Base-by-base conservation (phyloP, 495 filamentous ascomycete genomes). In the Penicillium coffeae region DNA sequence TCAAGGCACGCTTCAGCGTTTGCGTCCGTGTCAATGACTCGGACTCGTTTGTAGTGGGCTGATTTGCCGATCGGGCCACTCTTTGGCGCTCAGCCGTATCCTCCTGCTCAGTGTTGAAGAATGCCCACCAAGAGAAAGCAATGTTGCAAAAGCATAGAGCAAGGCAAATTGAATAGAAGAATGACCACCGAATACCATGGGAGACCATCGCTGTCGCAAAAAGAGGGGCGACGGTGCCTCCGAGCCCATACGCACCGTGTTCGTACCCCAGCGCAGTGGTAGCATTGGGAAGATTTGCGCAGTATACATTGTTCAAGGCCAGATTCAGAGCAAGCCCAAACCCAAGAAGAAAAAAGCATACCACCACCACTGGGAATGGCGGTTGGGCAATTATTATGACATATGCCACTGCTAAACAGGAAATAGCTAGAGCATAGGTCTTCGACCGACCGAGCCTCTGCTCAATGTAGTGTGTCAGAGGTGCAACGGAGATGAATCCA, bases 301-400 rank as follows among this genome's bases (percentile, higher is more conserved):
- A 83, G 62, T 88, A 90, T 12, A 86, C 80, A 58, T 92, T 91
- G 48, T 80, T 81, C 32, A 90, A 72, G 0, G 89, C 82, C 8
- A 90, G 65, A 47, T 80, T 84, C 34, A 83, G 62, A 0, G 85
- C 85, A 38, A 78, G 68, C 3, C 86, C 87, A 27, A 85, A 73
- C 0, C 89, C 89, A 1, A 84, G 57, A 33, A 88, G 60, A 57
- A 88, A 80, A 66, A 85, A 89, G 1, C 77, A 72, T 9, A 77
- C 57, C 3, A 85, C 80, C 10, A 91, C 72, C 3, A 75, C 76
- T 1, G 84, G 79, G 57, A 86, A 91, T 0, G 88, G 87, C 5
- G 87, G 83, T 7, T 79, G 71, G 62, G 72, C 80, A 21, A 83
- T 71, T 37, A 90, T 73, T 9, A 85, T 73, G 21, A 86, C 63